phyloP scores from a whole-genome alignment of 768 basidiomycete genomes.

The Termitomyces eurrhizus region DNA sequence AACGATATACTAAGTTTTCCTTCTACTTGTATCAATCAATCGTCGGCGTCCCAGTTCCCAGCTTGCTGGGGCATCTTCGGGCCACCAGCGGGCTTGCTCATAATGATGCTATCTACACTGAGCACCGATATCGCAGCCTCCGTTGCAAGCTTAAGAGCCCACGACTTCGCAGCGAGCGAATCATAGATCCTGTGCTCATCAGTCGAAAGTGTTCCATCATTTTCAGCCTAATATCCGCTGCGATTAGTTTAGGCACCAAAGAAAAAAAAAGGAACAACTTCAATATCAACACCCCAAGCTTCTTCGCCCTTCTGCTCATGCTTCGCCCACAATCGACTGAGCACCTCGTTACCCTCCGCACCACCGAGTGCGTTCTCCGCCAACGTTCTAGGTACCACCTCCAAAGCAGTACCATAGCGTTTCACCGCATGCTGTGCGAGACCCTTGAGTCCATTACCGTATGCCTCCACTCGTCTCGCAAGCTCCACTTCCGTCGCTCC shows the following conservation, averaged over 20 bases:
- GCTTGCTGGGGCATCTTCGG: constrained; percentile 61
- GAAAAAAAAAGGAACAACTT: background rate
- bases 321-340: background rate
- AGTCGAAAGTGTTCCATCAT: background rate
- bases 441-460: constrained; percentile 51
- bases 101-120: background rate
- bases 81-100: constrained; percentile 67
- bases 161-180: constrained; percentile 68
- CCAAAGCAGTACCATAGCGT: background rate
- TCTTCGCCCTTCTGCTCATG: background rate
- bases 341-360: background rate
- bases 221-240: background rate
- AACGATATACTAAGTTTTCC: background rate
- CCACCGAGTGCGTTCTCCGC: background rate
- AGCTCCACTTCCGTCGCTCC: constrained; percentile 94
- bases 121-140: constrained; percentile 78
- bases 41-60: background rate
- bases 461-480: constrained; percentile 77
- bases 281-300: background rate
- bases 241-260: background rate
- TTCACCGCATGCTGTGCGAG: background rate
- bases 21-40: background rate
- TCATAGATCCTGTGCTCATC: background rate
- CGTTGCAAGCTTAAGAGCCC: constrained; percentile 85
- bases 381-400: background rate